phyloP scores from a whole-genome alignment of 805 yeast species.

The Wickerhamomyces bovis region DNA sequence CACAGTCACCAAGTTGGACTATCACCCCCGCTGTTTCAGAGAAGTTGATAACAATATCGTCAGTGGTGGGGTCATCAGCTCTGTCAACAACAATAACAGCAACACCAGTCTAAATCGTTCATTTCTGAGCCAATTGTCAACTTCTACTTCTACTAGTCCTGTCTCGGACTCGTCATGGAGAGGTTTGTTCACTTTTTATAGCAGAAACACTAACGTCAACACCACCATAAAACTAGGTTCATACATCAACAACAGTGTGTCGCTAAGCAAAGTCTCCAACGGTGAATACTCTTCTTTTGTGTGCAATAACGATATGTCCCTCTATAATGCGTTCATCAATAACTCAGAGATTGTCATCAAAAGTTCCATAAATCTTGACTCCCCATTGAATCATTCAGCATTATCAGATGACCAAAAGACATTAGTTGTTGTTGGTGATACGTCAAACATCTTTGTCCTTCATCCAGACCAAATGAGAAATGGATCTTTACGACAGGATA shows the following conservation, averaged over 20 bases:
- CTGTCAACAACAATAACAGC: conserved; percentile 22
- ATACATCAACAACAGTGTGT: conserved; percentile 76
- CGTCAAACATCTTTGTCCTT: conserved; percentile 53
- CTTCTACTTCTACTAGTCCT: conserved; percentile 12
- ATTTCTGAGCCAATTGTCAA: conserved; percentile 11
- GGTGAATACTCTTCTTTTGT: conserved; percentile 51
- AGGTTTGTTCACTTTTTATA: conserved; percentile 59
- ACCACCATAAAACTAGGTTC: conserved; percentile 63
- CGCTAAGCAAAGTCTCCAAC: conserved; percentile 39
- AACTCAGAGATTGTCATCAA: conserved; percentile 40
- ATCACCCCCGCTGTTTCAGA: conserved; percentile 66
- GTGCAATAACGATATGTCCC: conserved; percentile 77
- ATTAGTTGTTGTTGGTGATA: conserved; percentile 72
- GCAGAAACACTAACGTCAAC: conserved; percentile 40
- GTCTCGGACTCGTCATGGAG: conserved; percentile 36
- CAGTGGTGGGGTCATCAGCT: conserved; percentile 45
- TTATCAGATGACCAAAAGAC: conserved; percentile 57
- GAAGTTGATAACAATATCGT: conserved; percentile 48
- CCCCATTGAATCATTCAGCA: conserved; percentile 71
- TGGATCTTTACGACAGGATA: conserved; percentile 23
- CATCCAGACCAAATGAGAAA: conserved; percentile 32
- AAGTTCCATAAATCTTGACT: conserved; percentile 44
- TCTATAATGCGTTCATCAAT: conserved; percentile 58
- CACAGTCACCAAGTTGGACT: conserved; percentile 45
- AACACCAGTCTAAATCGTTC: conserved; percentile 4